Evolutionary conservation across 495 filamentous ascomycete genomes (phyloP).

Genomic region (Neurospora sp.): DNA sequence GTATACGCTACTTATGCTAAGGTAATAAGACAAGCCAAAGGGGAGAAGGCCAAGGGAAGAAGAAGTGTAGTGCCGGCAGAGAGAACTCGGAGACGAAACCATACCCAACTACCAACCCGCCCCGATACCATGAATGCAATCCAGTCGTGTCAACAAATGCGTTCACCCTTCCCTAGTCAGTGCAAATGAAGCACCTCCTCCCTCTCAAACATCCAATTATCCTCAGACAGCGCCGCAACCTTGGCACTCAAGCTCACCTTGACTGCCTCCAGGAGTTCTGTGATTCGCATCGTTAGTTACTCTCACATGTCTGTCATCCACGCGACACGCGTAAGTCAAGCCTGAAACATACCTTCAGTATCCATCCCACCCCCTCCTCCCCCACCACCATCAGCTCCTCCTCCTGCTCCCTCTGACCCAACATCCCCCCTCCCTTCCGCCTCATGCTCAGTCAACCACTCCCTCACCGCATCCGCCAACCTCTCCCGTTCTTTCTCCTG

Average conservation of each 20-base stretch:
- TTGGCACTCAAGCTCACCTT: conserved; percentile 62
- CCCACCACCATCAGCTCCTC: not conserved
- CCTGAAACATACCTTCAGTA: not conserved
- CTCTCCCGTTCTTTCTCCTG: conserved; percentile 37
- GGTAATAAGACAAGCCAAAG: not conserved
- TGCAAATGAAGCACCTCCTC: conserved; percentile 43
- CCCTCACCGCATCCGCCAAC: conserved; percentile 44
- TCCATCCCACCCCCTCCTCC: not conserved
- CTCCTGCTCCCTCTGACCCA: not conserved
- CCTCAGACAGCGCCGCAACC: conserved; percentile 63
- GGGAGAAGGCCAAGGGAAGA: not conserved
- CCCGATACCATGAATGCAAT: not conserved
- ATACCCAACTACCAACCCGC: not conserved
- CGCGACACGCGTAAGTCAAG: not conserved
- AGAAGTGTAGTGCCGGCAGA: not conserved
- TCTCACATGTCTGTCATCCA: not conserved
- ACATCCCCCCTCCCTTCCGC: not conserved
- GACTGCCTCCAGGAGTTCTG: conserved; percentile 64
- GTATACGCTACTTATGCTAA: not conserved
- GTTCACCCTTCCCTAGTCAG: conserved; percentile 2
- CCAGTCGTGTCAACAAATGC: not conserved
- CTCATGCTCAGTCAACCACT: conserved; percentile 13
- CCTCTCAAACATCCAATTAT: conserved; percentile 86
- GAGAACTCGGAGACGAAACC: not conserved
- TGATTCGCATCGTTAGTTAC: not conserved